Percentiles rank a stretch among this genome's conserved stretches.
phyloP scores from a whole-genome alignment of 805 yeast species.

The Cyberlindnera maclurae region DNA sequence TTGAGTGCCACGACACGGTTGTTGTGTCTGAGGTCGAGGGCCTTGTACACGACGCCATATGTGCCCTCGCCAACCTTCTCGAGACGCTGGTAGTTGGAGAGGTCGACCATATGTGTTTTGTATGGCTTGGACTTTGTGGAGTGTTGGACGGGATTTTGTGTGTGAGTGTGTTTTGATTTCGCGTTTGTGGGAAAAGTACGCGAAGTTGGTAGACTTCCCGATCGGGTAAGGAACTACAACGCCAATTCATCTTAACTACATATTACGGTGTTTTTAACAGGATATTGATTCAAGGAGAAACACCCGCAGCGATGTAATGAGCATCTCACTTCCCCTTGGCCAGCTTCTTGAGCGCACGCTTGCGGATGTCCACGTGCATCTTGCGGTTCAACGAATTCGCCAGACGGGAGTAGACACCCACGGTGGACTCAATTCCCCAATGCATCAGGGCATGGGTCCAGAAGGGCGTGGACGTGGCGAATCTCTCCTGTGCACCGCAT shows the following conservation, averaged over 20 bases:
- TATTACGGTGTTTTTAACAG: no score
- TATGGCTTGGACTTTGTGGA: no score
- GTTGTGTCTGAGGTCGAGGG: slow-evolving; percentile 79
- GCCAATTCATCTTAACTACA: no score
- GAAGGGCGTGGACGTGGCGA: slow-evolving; percentile 81
- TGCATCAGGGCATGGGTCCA: slow-evolving; percentile 94
- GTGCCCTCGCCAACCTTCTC: slow-evolving; percentile 98
- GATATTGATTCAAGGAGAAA: no score
- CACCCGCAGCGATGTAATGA: no score
- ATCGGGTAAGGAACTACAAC: no score
- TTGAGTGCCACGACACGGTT: slow-evolving; percentile 94
- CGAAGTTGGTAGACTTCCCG: slow-evolving; percentile 1
- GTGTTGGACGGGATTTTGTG: slow-evolving; percentile 1
- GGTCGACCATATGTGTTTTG: slow-evolving; percentile 41
- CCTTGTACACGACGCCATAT: slow-evolving; percentile 96
- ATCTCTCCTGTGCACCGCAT: slow-evolving; percentile 89
- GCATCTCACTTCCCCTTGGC: slow-evolving; percentile 1
- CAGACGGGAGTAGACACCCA: slow-evolving; percentile 72
- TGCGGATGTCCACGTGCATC: slow-evolving; percentile 77
- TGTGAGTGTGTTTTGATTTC: slow-evolving; percentile 7
- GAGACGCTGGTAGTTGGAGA: slow-evolving; percentile 85
- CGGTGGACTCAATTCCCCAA: slow-evolving; percentile 66
- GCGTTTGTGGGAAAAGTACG: slow-evolving; percentile 9
- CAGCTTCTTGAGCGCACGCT: slow-evolving; percentile 37
- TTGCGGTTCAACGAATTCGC: slow-evolving; percentile 62